Percentiles rank a stretch among this genome's conserved stretches.
phyloP scores from a whole-genome alignment of 768 basidiomycete species.

The Lactarius indigo region DNA sequence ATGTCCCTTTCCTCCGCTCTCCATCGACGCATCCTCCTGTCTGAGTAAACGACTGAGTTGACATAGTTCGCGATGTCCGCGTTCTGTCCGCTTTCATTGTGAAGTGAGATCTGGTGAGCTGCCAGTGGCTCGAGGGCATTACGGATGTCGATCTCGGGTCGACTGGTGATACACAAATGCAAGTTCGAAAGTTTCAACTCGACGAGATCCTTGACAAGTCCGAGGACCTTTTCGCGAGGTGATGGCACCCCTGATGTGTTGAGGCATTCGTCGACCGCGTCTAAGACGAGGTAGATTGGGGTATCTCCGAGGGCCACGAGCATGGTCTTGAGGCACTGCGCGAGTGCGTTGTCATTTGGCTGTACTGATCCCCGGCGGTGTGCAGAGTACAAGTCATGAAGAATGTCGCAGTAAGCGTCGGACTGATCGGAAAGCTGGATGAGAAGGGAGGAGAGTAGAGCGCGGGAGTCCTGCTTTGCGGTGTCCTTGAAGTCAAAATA shows the following conservation, averaged over 20 bases:
- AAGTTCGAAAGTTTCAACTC: background rate
- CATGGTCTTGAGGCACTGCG: conserved; percentile 3
- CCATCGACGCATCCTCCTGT: background rate
- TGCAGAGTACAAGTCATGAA: background rate
- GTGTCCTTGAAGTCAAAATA: background rate
- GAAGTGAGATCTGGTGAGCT: background rate
- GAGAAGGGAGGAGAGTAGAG: conserved; percentile 4
- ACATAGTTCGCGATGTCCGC: background rate
- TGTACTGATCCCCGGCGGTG: background rate
- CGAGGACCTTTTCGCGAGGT: background rate
- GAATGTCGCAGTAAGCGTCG: background rate
- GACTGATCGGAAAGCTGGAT: conserved; percentile 6
- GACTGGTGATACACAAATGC: background rate
- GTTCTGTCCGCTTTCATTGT: background rate
- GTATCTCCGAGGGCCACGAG: background rate
- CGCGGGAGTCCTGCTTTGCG: background rate
- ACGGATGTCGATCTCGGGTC: background rate
- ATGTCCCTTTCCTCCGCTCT: background rate
- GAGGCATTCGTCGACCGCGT: background rate
- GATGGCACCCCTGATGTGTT: background rate
- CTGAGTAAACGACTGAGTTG: background rate
- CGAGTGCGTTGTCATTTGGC: background rate
- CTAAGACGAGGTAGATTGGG: background rate
- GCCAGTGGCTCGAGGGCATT: background rate
- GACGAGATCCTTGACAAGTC: background rate